Evolutionary conservation across 306 rosid species (phyloP), one percentile per base, ranked within the genome.

Genomic region (Ormosia emarginata): DNA sequence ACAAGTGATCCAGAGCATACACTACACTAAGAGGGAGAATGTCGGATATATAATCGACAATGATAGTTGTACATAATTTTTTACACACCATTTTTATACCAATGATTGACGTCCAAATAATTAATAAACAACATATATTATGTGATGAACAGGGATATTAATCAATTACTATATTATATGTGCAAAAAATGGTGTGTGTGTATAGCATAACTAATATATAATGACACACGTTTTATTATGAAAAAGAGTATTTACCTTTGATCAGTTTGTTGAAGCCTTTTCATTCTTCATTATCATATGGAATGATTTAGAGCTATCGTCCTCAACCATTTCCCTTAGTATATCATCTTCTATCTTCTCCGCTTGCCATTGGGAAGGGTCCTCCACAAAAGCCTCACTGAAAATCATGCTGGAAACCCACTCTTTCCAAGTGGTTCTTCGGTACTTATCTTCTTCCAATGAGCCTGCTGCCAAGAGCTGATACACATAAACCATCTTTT

Each of bases 331-430:
- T 74, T 93, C 99, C 33, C 95, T 71, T 5, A 95, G 77, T 76
- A 89, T 88, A n/a, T 93, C 99, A 65, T 93, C 99, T 81, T 95
- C 99, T 57, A 95, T 90, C 87, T 95, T 95, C 81, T 95, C 88
- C 3, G 93, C 91, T 85, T 93, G 97, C 99, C 98, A 90, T 40
- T 67, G 80, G 15, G 98, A 93, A 77, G 95, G 98, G 57, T 93
- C 99, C 85, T 93, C 95, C 72, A 91, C 99, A 71, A 93, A 93
- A 0, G 83, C 98, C 86, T 95, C 99, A 3, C 97, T 93, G 72
- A 95, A 95, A 52, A 93, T 95, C 99, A 95, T 95, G 83, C 93
- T 90, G 0, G 99, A 95, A 6, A 95, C 98, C 98, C 97, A 90
- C 74, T 93, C 99, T 84, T 95, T 95, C 98, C 99, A 88, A 2